Conservation (phyloP, 768 basidiomycete species). For the Chiua virens region DNA sequence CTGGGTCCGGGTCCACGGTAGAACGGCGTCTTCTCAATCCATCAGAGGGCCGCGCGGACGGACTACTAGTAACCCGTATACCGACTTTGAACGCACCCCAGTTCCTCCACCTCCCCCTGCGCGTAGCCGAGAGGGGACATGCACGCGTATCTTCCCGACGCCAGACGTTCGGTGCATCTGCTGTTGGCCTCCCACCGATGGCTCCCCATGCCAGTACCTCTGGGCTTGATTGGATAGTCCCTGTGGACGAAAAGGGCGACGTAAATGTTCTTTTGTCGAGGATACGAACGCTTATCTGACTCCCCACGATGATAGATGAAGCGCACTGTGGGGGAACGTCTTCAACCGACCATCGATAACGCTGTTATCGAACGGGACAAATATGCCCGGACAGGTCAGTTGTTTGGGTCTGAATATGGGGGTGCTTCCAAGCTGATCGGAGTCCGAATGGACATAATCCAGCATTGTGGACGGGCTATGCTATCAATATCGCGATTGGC, state of each 20-base stretch:
- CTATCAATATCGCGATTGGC: slow-evolving; percentile 52
- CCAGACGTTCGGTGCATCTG: background rate
- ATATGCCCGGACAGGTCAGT: slow-evolving; percentile 48
- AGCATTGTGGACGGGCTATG: slow-evolving; percentile 35
- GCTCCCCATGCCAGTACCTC: background rate
- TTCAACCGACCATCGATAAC: slow-evolving; percentile 50
- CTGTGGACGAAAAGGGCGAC: slow-evolving; percentile 16
- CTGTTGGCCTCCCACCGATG: background rate
- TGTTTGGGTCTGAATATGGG: background rate
- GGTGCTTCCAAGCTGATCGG: slow-evolving; percentile 11
- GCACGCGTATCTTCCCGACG: slow-evolving; percentile 13
- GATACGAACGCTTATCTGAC: no score
- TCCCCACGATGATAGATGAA: slow-evolving; percentile 16
- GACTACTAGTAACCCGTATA: no score
- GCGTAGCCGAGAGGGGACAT: slow-evolving; percentile 10
- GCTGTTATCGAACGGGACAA: slow-evolving; percentile 49
- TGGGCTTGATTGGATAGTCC: slow-evolving; percentile 29
- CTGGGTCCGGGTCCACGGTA: no score
- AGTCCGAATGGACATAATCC: background rate
- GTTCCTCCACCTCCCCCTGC: no score
- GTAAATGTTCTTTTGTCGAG: slow-evolving; percentile 12
- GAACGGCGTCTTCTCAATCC: no score
- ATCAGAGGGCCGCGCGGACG: no score
- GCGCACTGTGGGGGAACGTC: slow-evolving; percentile 49
- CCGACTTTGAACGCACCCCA: no score